A percentile compares a stretch with the other conserved stretches of the same genome.
Conservation (phyloP, 2,329 filamentous ascomycete genomes). For the Sodiomyces alkalinus region DNA sequence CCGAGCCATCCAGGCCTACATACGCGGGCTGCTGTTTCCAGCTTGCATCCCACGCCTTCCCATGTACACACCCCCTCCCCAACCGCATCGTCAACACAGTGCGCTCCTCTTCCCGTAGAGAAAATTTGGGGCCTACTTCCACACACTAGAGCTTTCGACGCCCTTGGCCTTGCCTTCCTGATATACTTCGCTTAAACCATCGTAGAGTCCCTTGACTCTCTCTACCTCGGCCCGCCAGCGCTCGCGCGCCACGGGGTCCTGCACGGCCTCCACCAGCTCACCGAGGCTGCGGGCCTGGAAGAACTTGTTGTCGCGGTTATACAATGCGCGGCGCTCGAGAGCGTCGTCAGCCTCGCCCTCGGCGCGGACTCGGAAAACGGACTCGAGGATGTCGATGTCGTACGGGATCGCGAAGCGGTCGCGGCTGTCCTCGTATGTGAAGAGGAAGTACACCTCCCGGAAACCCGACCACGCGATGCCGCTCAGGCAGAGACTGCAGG, state of each 20-base stretch:
- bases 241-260: slow-evolving; percentile 16
- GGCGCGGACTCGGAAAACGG: slow-evolving; percentile 35
- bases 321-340: slow-evolving; percentile 25
- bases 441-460: slow-evolving; percentile 39
- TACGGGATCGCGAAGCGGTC: slow-evolving; percentile 40
- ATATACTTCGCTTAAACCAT: slow-evolving; percentile 28
- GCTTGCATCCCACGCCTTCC: too few species aligned
- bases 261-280: slow-evolving; percentile 22
- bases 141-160: slow-evolving; percentile 28
- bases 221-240: slow-evolving; percentile 24
- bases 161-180: slow-evolving; percentile 29
- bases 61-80: too few species aligned
- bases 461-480: slow-evolving; percentile 44
- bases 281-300: slow-evolving; percentile 28
- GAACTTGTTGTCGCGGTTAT: slow-evolving; percentile 41
- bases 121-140: too few species aligned
- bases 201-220: slow-evolving; percentile 33
- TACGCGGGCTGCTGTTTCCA: too few species aligned
- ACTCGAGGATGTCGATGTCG: slow-evolving; percentile 40
- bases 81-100: too few species aligned
- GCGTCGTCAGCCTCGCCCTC: slow-evolving; percentile 21
- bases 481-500: slow-evolving; percentile 41
- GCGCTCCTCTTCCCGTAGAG: too few species aligned
- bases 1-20: too few species aligned
- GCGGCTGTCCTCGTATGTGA: slow-evolving; percentile 42